Evolutionary conservation across 2,329 filamentous ascomycete species (phyloP).

Genomic region (Hawksworthiomyces lignivorus): DNA sequence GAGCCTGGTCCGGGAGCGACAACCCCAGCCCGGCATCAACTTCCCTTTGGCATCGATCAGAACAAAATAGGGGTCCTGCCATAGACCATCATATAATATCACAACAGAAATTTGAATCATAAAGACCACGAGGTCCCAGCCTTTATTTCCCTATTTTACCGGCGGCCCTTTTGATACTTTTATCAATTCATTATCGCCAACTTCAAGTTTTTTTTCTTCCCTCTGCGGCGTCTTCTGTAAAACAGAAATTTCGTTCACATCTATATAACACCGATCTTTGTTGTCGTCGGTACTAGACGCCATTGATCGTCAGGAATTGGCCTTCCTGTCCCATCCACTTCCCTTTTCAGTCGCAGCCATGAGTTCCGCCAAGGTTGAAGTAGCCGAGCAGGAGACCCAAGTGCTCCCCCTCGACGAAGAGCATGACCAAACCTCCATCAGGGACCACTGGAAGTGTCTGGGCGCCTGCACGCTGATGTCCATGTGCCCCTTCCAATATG

Average conservation of each 20-base stretch:
- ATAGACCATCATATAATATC: no score
- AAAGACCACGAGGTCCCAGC: no score
- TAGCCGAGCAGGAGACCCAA: slow-evolving; percentile 3
- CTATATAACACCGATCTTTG: background rate
- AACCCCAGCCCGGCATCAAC: no score
- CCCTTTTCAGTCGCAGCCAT: background rate
- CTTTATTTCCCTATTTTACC: no score
- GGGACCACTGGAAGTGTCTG: slow-evolving; percentile 24
- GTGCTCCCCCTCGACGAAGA: no score
- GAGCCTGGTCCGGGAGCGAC: background rate
- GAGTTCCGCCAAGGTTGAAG: no score
- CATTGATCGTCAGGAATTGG: background rate
- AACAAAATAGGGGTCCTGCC: no score
- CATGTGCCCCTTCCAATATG: slow-evolving; percentile 45
- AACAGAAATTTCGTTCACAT: no score
- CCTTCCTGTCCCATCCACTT: background rate
- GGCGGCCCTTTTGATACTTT: background rate
- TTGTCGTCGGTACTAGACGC: background rate
- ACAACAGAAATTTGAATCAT: no score
- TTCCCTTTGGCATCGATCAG: no score
- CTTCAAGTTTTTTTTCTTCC: background rate
- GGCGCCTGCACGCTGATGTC: slow-evolving; percentile 38
- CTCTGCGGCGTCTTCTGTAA: no score
- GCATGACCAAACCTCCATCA: slow-evolving; percentile 17
- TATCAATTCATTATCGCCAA: background rate